Conservation (phyloP, 768 basidiomycete genomes). For the Pleurotus platypus region DNA sequence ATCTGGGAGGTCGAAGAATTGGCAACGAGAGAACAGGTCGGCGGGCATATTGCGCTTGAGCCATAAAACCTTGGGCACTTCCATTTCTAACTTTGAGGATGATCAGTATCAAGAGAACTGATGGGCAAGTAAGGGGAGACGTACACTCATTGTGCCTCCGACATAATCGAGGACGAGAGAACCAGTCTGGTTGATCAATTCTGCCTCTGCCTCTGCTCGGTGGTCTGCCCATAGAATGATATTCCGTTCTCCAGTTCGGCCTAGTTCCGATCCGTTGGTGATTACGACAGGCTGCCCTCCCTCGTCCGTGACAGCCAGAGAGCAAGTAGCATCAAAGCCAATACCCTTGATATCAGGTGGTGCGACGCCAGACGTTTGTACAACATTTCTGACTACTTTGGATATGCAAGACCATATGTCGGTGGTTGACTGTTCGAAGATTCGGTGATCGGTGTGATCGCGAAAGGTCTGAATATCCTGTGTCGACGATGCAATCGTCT, state of each 20-base stretch:
- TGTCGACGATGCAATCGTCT: constrained; percentile 73
- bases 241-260: constrained; percentile 71
- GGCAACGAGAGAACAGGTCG: constrained; percentile 66
- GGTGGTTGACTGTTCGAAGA: constrained; percentile 93
- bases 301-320: constrained; percentile 79
- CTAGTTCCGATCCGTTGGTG: constrained; percentile 63
- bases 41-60: constrained; percentile 84
- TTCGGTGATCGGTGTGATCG: constrained; percentile 78
- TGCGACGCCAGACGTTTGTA: constrained; percentile 52
- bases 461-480: constrained; percentile 85
- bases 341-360: constrained; percentile 75
- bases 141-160: constrained; percentile 92
- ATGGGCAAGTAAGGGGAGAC: constrained; percentile 13
- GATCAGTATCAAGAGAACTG: neutral
- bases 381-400: constrained; percentile 56
- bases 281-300: constrained; percentile 74
- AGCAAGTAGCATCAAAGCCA: constrained; percentile 97
- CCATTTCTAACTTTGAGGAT: constrained; percentile 83
- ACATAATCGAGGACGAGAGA: constrained; percentile 91
- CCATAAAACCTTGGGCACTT: constrained; percentile 97
- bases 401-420: constrained; percentile 83
- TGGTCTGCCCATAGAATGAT: constrained; percentile 97
- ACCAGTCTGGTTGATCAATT: constrained; percentile 80
- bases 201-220: constrained; percentile 88
- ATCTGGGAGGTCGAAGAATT: constrained; percentile 93